phyloP scores from a whole-genome alignment of 2,329 filamentous ascomycete genomes.

The Epicoccum nigrum region DNA sequence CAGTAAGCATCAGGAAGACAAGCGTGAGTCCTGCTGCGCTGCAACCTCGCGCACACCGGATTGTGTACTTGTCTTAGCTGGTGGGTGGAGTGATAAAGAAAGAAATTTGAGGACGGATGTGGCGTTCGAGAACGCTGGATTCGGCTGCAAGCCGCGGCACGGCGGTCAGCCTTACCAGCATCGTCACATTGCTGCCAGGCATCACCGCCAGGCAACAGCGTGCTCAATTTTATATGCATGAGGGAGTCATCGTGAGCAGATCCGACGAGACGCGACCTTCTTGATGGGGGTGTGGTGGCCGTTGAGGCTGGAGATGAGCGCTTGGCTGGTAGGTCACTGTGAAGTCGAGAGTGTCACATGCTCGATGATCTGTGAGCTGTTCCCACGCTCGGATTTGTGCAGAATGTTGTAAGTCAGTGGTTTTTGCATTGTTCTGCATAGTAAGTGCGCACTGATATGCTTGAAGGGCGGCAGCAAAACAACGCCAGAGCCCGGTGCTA shows the following conservation, averaged over 20 bases:
- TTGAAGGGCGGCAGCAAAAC: neutral
- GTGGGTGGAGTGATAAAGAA: constrained; percentile 2
- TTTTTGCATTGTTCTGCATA: neutral
- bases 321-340: constrained; percentile 3
- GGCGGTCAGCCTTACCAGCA: constrained; percentile 2
- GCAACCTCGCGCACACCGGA: neutral
- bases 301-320: neutral
- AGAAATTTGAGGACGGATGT: constrained; percentile 15
- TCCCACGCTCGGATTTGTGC: neutral
- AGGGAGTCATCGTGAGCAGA: constrained; percentile 1
- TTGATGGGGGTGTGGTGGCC: neutral
- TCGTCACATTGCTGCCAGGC: neutral
- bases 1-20: neutral
- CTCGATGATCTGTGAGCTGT: neutral
- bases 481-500: neutral
- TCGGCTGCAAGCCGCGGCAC: constrained; percentile 1
- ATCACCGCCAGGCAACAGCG: constrained; percentile 7
- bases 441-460: neutral
- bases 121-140: constrained; percentile 8
- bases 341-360: neutral
- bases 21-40: neutral
- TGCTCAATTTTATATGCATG: neutral
- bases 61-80: neutral
- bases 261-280: neutral
- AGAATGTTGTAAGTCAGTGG: neutral